phyloP scores from a whole-genome alignment of 306 rosid genomes.

The Castanea sativa region DNA sequence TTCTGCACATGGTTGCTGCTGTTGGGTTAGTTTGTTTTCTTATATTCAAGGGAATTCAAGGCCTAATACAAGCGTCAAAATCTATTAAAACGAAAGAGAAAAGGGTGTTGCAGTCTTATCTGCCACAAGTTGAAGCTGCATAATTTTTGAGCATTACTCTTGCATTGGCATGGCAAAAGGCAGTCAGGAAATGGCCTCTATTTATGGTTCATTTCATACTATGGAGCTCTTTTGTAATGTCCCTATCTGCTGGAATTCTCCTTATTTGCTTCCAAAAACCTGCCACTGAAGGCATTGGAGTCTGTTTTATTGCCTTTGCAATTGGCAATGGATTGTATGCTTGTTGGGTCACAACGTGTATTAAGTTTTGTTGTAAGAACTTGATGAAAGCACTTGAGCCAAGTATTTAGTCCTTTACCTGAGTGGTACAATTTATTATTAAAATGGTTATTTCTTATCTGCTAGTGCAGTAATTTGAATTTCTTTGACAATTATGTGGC shows the following conservation, averaged over 20 bases:
- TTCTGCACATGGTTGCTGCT: slow-evolving; percentile 54
- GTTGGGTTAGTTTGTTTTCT: slow-evolving; percentile 76
- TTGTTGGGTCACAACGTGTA: slow-evolving; percentile 75
- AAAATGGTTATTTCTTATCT: no score
- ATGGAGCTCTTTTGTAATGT: slow-evolving; percentile 66
- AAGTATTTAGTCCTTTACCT: no score
- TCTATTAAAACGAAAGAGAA: no score
- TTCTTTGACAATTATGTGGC: no score
- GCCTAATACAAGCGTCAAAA: slow-evolving; percentile 55
- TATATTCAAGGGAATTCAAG: slow-evolving; percentile 70
- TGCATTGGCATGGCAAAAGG: no score
- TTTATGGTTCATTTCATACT: no score
- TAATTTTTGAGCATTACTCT: no score
- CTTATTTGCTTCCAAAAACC: slow-evolving; percentile 86
- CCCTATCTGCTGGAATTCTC: slow-evolving; percentile 79
- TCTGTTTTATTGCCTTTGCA: slow-evolving; percentile 75
- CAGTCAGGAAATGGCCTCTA: no score
- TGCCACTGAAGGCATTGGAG: slow-evolving; percentile 76
- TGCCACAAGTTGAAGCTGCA: no score
- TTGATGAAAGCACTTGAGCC: slow-evolving; percentile 76
- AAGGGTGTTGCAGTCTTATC: no score
- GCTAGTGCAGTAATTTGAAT: no score
- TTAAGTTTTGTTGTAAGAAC: slow-evolving; percentile 64
- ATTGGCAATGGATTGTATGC: slow-evolving; percentile 84
- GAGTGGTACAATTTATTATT: no score